Evolutionary conservation across 345 rosid genomes (phyloP).

Genomic region (Camelina hispida): DNA sequence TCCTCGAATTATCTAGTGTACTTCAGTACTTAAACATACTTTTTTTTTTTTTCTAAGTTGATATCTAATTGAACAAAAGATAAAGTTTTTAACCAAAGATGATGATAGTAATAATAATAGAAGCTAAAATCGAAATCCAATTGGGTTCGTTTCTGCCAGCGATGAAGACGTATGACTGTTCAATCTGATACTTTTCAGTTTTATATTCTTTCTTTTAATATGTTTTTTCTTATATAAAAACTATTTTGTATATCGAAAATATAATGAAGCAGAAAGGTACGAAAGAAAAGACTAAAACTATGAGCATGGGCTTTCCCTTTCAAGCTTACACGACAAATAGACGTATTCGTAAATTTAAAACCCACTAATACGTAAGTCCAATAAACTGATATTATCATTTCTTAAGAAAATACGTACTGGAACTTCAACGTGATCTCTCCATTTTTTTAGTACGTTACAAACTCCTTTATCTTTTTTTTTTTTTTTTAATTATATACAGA

Average conservation of each 20-base stretch:
- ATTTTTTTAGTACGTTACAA: too few relatives aligned
- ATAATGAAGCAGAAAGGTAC: constrained; percentile 36
- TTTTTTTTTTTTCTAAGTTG: not conserved
- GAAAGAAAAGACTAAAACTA: constrained; percentile 28
- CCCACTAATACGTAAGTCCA: constrained; percentile 18
- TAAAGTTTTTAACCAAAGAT: not conserved
- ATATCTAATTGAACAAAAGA: not conserved
- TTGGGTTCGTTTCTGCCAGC: constrained; percentile 26
- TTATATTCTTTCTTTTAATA: constrained; percentile 2
- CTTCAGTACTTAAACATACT: not conserved
- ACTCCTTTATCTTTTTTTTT: too few relatives aligned
- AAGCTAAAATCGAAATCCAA: constrained; percentile 17
- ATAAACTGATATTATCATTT: not conserved
- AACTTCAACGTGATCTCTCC: constrained; percentile 16
- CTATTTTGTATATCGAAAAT: constrained; percentile 11
- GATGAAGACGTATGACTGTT: constrained; percentile 39
- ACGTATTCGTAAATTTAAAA: constrained; percentile 34
- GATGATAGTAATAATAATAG: not conserved
- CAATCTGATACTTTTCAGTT: constrained; percentile 15
- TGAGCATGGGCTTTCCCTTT: constrained; percentile 39
- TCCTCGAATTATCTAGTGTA: constrained; percentile 6
- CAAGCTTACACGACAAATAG: constrained; percentile 42
- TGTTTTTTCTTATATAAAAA: too few relatives aligned
- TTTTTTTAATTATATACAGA: too few relatives aligned
- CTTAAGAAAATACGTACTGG: not conserved